phyloP scores from a whole-genome alignment of 495 filamentous ascomycete genomes.

The Margaritispora aquatica region DNA sequence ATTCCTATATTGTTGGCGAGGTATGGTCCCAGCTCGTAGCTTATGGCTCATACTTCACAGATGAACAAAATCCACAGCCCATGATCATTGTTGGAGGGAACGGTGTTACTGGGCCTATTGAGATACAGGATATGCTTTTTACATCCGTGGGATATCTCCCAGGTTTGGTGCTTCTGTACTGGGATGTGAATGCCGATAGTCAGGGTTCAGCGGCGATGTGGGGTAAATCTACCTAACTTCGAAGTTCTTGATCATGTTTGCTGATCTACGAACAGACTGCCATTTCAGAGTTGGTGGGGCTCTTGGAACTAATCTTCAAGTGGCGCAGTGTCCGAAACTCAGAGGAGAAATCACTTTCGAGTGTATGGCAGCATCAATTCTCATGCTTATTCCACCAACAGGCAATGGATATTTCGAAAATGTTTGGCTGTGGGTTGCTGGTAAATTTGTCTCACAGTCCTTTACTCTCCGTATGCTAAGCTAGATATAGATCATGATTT shows the following conservation, averaged over 20 bases:
- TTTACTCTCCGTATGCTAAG: no score
- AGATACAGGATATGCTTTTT: slow-evolving; percentile 52
- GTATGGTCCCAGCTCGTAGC: slow-evolving; percentile 42
- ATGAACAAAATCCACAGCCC: slow-evolving; percentile 39
- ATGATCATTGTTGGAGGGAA: slow-evolving; percentile 50
- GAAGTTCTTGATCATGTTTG: no score
- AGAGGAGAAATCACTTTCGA: slow-evolving; percentile 16
- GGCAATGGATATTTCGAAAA: slow-evolving; percentile 54
- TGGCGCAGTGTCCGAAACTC: slow-evolving; percentile 12
- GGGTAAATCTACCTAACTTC: no score
- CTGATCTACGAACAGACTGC: no score
- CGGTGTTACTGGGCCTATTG: slow-evolving; percentile 45
- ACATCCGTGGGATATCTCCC: slow-evolving; percentile 39
- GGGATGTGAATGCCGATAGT: slow-evolving; percentile 15
- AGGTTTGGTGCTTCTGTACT: slow-evolving; percentile 37
- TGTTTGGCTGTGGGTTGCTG: slow-evolving; percentile 56
- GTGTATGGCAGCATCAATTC: slow-evolving; percentile 44
- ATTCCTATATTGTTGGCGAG: slow-evolving; percentile 41
- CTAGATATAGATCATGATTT: slow-evolving; percentile 49
- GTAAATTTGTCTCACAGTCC: no score
- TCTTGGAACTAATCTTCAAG: slow-evolving; percentile 31
- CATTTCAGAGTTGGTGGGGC: slow-evolving; percentile 41
- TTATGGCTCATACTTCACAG: slow-evolving; percentile 45
- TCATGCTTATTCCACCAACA: slow-evolving; percentile 41
- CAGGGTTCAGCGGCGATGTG: slow-evolving; percentile 21